Evolutionary conservation across 2,329 filamentous ascomycete species (phyloP), one percentile per base, ranked within the genome.

Genomic region (Aspergillus melleus): DNA sequence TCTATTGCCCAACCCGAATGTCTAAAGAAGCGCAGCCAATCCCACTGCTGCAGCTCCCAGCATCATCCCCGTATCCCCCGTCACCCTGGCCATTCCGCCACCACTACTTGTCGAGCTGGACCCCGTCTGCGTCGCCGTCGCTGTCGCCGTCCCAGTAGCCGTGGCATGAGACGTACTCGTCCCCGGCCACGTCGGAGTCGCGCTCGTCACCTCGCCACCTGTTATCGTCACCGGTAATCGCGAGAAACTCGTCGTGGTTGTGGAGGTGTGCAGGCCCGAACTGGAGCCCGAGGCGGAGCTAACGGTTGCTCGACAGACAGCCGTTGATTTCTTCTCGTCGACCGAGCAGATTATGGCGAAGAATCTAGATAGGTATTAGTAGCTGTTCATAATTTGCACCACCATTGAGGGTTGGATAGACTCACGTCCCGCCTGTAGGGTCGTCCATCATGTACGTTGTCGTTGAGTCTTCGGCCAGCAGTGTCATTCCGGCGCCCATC

Each of bases 401-500:
- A 8, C 10, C 3, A 6, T 22, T 20, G 9, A 24, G 14, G n/a
- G 19, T 8, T 20, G 42, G 6, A 8, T 12, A 4, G 14, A 47
- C 44, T 47, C 20, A 47, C 49, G 30, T 22, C 19, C 12, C 26
- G 42, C 19, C 36, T 26, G 12, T 14, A 0, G 54, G 52, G 6
- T 58, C 53, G 10, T 61, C 56, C 26, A 64, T 62, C 11, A 64
- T 53, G 39, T 62, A 58, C 16, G 58, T 60, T 5, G 62, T 58
- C 6, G 44, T 56, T 2, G 49, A 54, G 14, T 66, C 59, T 2
- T 60, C 68, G 0, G 65, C 64, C 36, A 66, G 65, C 24, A 69
- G 20, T 4, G 59, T 67, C 16, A 72, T 36, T 8, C 70, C 70
- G 4, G 65, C 65, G 0, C 69, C 70, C 65, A 72, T 67, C 14